Conservation (phyloP, 768 basidiomycete genomes). For the Podaxis rugospora region DNA sequence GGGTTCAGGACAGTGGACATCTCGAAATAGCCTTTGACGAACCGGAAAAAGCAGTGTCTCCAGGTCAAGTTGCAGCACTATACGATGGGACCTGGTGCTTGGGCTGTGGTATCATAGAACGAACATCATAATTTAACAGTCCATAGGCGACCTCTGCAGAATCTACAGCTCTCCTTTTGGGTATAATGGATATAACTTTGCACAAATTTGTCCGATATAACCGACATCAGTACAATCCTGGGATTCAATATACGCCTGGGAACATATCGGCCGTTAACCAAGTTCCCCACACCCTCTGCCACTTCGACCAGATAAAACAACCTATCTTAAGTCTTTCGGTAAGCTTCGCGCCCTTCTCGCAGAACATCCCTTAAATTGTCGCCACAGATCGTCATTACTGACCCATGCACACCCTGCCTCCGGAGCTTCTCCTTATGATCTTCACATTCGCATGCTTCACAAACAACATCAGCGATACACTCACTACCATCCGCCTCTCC, state of each 20-base stretch:
- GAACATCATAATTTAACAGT: conserved; percentile 8
- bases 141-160: background rate
- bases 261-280: conserved; percentile 7
- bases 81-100: conserved; percentile 78
- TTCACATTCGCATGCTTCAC: conserved; percentile 9
- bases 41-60: conserved; percentile 64
- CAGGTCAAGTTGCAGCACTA: conserved; percentile 77
- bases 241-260: conserved; percentile 6
- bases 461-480: background rate
- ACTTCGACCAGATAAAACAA: background rate
- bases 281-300: background rate
- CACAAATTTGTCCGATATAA: background rate
- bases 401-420: background rate
- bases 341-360: background rate
- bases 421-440: conserved; percentile 11
- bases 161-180: background rate
- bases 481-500: conserved; percentile 5
- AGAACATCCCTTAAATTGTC: background rate
- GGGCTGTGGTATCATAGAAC: conserved; percentile 70
- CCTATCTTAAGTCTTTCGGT: background rate
- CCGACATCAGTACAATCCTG: conserved; percentile 9
- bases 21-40: conserved; percentile 47
- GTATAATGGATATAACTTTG: background rate
- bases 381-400: background rate
- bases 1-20: conserved; percentile 18